Base-by-base conservation (phyloP, 2,329 filamentous ascomycete species). In the Chaetomium globosum region DNA sequence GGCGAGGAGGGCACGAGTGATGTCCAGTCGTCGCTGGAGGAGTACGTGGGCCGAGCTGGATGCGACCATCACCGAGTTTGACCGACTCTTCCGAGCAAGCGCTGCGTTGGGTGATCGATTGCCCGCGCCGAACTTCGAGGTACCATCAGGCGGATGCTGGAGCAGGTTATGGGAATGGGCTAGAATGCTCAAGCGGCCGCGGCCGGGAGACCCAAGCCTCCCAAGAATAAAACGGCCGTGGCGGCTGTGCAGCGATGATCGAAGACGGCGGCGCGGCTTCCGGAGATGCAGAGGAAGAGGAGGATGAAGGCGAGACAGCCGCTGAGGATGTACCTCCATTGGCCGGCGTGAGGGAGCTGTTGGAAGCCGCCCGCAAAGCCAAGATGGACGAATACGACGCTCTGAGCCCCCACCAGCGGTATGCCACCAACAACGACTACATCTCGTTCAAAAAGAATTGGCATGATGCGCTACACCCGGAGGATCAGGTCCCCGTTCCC, bases 341-440 rank as follows among this genome's bases (percentile, higher is more conserved):
- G 6, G 71, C 74, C 26, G 70, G 77, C 4, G 74, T 77, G 12
- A 65, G 75, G 23, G 70, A 72, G 7, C 64, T 79, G n/a, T 75
- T 82, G 49, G 71, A 75, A 46, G 66, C 77, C 7, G 73, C 76
- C 13, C 77, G 77, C 33, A 71, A 75, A 33, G 67, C 74, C 39
- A 81, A 81, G 61, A 71, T 74, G 0, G 71, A 70, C 12, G 79
- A 81, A 49, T 86, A 86, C 71, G 74, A 73, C 0, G 67, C 71
- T 1, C 74, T 82, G 69, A 76, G 72, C 43, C 71, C 77, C 55
- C 74, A 82, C 65, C 74, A 83, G 68, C 81, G 81, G 30, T 87
- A 87, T 71, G 83, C 79, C 4, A 69, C 79, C 13, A 80, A 87
- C 74, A 87, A 87, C 72, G 83, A 86, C 71, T 87, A 87, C 71